phyloP scores from a whole-genome alignment of 2,329 filamentous ascomycete species.

The Rutstroemia sp. region DNA sequence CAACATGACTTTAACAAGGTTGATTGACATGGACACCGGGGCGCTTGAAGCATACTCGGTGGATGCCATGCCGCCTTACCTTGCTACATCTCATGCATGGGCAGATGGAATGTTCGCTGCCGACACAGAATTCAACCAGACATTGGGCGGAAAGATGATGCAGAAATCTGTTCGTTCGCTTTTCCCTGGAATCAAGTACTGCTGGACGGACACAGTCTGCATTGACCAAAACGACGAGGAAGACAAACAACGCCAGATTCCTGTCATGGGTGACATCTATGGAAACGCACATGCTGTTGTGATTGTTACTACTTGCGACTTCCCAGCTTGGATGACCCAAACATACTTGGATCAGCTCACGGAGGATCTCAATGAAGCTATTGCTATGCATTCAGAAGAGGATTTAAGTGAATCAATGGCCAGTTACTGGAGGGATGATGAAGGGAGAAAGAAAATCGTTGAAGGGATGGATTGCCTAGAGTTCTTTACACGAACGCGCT shows the following conservation, averaged over 20 bases:
- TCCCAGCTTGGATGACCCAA: not conserved
- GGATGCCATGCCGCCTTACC: slow-evolving; percentile 4
- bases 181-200: slow-evolving; percentile 2
- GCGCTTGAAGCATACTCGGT: slow-evolving; percentile 1
- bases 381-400: not conserved
- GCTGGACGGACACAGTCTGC: slow-evolving; percentile 14
- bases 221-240: slow-evolving; percentile 12
- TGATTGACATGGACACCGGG: slow-evolving; percentile 1
- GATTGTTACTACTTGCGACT: slow-evolving; percentile 1
- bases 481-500: slow-evolving; percentile 1
- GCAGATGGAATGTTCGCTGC: slow-evolving; percentile 3
- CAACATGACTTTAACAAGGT: not conserved
- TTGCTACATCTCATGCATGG: slow-evolving; percentile 8
- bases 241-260: slow-evolving; percentile 12
- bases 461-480: slow-evolving; percentile 6
- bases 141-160: slow-evolving; percentile 3
- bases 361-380: not conserved
- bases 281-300: slow-evolving; percentile 2
- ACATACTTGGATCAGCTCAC: not conserved
- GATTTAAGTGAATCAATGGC: not conserved
- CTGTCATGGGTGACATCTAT: slow-evolving; percentile 14
- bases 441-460: slow-evolving; percentile 3
- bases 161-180: not conserved
- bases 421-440: not conserved
- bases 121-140: not conserved